Evolutionary conservation across 2,329 filamentous ascomycete species (phyloP).

Genomic region (Cladophialophora psammophila): DNA sequence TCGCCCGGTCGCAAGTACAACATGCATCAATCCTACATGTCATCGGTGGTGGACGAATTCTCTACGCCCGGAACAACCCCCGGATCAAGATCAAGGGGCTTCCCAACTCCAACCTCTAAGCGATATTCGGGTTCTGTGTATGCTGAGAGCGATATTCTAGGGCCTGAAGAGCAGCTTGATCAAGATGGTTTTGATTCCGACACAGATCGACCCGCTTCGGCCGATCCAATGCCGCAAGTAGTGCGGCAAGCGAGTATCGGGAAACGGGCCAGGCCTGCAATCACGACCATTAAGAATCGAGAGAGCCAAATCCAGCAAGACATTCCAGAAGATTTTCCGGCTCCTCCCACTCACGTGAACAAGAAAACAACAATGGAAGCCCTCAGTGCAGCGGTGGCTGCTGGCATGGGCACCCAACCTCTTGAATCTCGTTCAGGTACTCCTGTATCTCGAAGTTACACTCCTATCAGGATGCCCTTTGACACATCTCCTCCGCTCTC

Average conservation of each 20-base stretch:
- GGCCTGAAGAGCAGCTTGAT: constrained; percentile 26
- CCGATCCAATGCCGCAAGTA: constrained; percentile 40
- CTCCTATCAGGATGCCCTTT: constrained; percentile 36
- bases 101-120: constrained; percentile 31
- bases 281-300: constrained; percentile 48
- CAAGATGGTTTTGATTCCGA: constrained; percentile 16
- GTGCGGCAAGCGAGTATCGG: constrained; percentile 54
- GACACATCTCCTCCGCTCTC: constrained; percentile 34
- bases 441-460: constrained; percentile 31
- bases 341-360: constrained; percentile 19
- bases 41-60: constrained; percentile 35
- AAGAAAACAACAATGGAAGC: constrained; percentile 36
- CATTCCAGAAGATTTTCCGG: constrained; percentile 27
- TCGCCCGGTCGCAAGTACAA: constrained; percentile 31
- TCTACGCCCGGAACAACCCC: constrained; percentile 32
- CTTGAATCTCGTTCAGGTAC: constrained; percentile 16
- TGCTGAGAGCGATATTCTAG: constrained; percentile 34
- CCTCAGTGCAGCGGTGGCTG: constrained; percentile 37
- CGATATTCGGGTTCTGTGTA: constrained; percentile 35
- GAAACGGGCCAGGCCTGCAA: constrained; percentile 50
- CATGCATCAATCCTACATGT: constrained; percentile 36
- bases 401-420: constrained; percentile 26
- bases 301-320: constrained; percentile 41
- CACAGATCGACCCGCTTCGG: constrained; percentile 15
- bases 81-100: constrained; percentile 30